Evolutionary conservation across 306 rosid species (phyloP), one percentile per base, ranked within the genome.

Genomic region (Glycine soja): DNA sequence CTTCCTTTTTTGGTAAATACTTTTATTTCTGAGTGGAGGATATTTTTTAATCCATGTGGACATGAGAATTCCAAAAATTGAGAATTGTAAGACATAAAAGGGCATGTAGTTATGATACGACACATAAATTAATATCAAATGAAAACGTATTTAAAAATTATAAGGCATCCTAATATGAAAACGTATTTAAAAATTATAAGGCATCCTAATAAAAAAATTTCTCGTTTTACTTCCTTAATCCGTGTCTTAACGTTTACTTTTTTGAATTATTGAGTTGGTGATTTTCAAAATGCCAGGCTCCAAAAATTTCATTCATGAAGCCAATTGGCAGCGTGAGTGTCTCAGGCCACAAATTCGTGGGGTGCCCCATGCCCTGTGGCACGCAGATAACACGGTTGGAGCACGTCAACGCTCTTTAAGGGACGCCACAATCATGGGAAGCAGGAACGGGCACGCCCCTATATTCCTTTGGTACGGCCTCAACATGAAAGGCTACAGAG

Each of bases 261-360:
- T 19, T 11, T 24, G 0, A 19, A 6, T 24, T 6, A 30, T 8
- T 72, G 63, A 54, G 7, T 9, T 51, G 64, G 4, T 30, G 6
- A 15, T 52, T 14, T 52, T 1, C 47, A 1, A 13, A 11, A 72
- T n/a, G 1, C 38, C 78, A 74, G 79, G 79, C 69, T 57, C 69
- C 79, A 19, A 74, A 57, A 57, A n/a, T 74, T 42, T 70, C 57
- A 2, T 70, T 70, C 75, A 70, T 48, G 75, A 48, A 70, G 75
- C 75, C 75, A 8, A 70, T 70, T 2, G 75, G 75, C 45, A 70
- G 75, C 19, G 75, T 70, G 8, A 70, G 75, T 19, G 75, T 70
- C 13, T 70, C 75, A 5, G 75, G 75, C 12, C 75, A 70, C 75
- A 70, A 70, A 32, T 66, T 66, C 32, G 52, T 66, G 75, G 75